These are phyloP conservation scores for Reticulascus tulasneorum DNA, from an alignment of 2,329 filamentous ascomycete species.

Conservation along the genomic window DNA sequence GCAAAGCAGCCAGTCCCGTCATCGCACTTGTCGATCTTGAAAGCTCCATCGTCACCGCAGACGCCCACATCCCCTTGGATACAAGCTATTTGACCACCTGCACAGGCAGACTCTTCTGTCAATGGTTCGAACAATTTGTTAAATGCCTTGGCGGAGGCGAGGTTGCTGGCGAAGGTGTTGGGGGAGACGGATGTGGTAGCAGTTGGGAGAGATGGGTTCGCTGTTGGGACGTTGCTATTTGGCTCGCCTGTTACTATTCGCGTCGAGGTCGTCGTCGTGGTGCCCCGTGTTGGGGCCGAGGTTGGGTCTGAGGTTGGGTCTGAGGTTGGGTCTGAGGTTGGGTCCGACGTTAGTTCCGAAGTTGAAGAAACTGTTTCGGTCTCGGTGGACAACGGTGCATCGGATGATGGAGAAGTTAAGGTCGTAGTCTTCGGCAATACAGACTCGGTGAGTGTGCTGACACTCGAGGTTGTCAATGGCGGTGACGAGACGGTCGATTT, in stretches of 20 bases:
- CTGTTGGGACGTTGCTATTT: slow-evolving; percentile 38
- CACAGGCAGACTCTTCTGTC: slow-evolving; percentile 43
- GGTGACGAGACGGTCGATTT: not conserved
- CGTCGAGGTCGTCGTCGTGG: not conserved
- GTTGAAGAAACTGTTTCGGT: not conserved
- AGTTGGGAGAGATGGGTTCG: slow-evolving; percentile 27
- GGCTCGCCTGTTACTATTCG: slow-evolving; percentile 36
- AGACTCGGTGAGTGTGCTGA: not conserved
- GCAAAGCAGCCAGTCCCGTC: slow-evolving; percentile 43
- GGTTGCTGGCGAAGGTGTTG: slow-evolving; percentile 38
- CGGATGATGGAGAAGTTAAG: not conserved
- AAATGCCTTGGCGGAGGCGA: slow-evolving; percentile 38
- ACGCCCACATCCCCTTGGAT: slow-evolving; percentile 44
- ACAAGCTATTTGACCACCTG: slow-evolving; percentile 45
- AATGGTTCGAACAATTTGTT: slow-evolving; percentile 45
- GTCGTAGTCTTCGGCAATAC: not conserved
- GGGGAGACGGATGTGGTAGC: slow-evolving; percentile 37
- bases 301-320: slow-evolving; percentile 7
- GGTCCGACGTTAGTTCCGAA: not conserved
- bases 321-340: slow-evolving; percentile 6
- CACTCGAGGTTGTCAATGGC: no score
- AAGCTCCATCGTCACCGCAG: slow-evolving; percentile 39
- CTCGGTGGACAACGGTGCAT: not conserved
- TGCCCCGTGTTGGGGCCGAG: no score
- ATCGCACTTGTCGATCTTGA: slow-evolving; percentile 35